These are phyloP conservation scores for Teratosphaeria destructans DNA, from an alignment of 2,329 filamentous ascomycete species.

Conservation along the genomic window DNA sequence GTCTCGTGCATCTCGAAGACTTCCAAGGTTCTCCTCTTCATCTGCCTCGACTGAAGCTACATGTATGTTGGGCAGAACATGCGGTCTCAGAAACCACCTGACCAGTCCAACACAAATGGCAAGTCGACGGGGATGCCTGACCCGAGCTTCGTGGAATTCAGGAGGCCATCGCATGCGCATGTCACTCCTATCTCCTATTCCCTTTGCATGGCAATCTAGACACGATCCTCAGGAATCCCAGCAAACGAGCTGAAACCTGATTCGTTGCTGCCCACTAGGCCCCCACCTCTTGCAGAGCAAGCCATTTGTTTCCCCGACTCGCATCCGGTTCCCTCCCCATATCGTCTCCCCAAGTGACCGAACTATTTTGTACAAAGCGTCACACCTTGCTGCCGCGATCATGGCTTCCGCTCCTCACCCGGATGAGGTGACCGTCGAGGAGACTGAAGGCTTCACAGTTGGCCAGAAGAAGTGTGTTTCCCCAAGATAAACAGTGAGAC, in stretches of 20 bases:
- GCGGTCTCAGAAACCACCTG: no score
- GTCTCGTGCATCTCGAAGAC: no score
- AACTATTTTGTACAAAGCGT: background rate
- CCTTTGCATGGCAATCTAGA: background rate
- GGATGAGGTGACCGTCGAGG: constrained; percentile 76
- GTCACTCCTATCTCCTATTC: background rate
- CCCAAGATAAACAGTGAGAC: background rate
- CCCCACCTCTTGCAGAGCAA: background rate
- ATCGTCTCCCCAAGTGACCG: background rate
- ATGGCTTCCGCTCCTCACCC: constrained; percentile 36
- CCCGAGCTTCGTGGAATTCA: background rate
- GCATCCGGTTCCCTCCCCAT: background rate
- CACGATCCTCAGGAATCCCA: background rate
- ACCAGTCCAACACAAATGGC: no score
- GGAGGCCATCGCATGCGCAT: background rate
- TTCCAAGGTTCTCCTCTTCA: no score
- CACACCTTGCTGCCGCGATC: constrained; percentile 2
- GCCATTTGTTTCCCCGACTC: background rate
- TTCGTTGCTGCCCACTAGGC: background rate
- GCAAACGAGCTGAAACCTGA: background rate
- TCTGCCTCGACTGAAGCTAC: no score
- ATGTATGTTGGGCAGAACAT: no score
- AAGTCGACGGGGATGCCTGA: background rate
- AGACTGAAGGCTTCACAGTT: constrained; percentile 89
- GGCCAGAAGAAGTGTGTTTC: constrained; percentile 72